A percentile compares a stretch with the other conserved stretches of the same genome.
Evolutionary conservation across 2,329 filamentous ascomycete genomes (phyloP).

Genomic region (Leptosphaerulina australis): DNA sequence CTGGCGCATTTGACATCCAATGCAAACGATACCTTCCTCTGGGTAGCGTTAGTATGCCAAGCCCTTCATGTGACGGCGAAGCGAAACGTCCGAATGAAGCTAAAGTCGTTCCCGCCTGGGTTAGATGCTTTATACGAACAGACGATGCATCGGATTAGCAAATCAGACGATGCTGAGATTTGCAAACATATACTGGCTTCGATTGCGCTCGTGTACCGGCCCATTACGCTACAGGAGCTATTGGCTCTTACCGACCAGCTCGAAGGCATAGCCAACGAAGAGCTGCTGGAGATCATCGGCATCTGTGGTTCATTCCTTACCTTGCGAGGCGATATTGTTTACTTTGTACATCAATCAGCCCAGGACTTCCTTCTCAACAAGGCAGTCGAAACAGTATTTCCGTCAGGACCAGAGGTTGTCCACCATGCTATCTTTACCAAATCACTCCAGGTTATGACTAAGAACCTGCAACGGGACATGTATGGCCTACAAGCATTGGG

Average conservation of each 20-base stretch:
- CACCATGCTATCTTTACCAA: slow-evolving; percentile 23
- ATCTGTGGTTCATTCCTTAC: slow-evolving; percentile 47
- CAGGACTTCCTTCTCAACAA: slow-evolving; percentile 51
- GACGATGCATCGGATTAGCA: slow-evolving; percentile 48
- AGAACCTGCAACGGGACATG: slow-evolving; percentile 32
- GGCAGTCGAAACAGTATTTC: slow-evolving; percentile 39
- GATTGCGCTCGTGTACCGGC: slow-evolving; percentile 43
- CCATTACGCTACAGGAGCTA: slow-evolving; percentile 48
- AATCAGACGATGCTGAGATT: background rate
- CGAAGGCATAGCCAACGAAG: slow-evolving; percentile 15
- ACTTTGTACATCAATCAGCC: slow-evolving; percentile 53
- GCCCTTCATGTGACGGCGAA: slow-evolving; percentile 30
- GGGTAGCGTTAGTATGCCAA: slow-evolving; percentile 42
- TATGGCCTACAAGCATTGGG: slow-evolving; percentile 26
- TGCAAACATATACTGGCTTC: background rate
- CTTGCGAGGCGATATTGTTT: slow-evolving; percentile 15
- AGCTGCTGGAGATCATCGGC: slow-evolving; percentile 38
- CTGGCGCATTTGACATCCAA: slow-evolving; percentile 30
- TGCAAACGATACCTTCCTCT: slow-evolving; percentile 47
- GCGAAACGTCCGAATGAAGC: slow-evolving; percentile 33
- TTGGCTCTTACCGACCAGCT: slow-evolving; percentile 23
- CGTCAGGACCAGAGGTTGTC: slow-evolving; percentile 23
- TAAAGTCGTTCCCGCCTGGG: slow-evolving; percentile 40
- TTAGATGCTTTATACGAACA: slow-evolving; percentile 48
- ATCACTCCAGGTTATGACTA: slow-evolving; percentile 40